Evolutionary conservation across 768 basidiomycete genomes (phyloP), one percentile per base, ranked within the genome.

Genomic region (Clitopilus passeckerianus): DNA sequence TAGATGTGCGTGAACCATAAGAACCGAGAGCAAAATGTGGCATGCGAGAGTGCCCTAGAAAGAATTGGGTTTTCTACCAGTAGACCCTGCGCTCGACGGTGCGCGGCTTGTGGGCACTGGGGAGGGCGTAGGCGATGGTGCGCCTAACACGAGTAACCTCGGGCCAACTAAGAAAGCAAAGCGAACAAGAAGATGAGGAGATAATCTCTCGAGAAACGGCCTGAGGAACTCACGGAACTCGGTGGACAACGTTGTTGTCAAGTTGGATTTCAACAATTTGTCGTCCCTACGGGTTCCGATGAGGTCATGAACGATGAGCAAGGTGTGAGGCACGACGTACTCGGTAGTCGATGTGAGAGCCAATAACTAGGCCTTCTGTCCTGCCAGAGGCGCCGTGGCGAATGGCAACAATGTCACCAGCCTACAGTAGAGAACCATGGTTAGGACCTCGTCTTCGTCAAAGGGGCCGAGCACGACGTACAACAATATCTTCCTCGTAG

Each of bases 261-360:
- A 94, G 82, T 68, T 90, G 91, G 30, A 94, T 87, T 68, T 92
- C 89, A 61, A 94, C 75, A 64, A 93, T 80, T 75, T 90, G 89
- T 59, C 90, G 87, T 57, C 91, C 91, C 91, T 93, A 37, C 16
- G 54, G 30, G n/a, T 33, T 62, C 6, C 56, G 9, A 58, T 27
- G 24, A 52, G 52, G 34, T 18, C 63, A 60, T 33, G 58, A 57
- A 54, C 52, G 34, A 56, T 34, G 20, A 43, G 56, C 4, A 16
- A 16, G 44, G 43, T 8, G 54, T n/a, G 23, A 33, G 27, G 59
- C 54, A 50, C 33, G 14, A 79, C 88, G 64, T 71, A 91, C 91
- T 57, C 78, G 72, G 64, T 79, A 76, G 81, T 93, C 91, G 59
- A 82, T 65, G 74, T 89, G 86, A 34, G 89, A 82, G 41, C 90